A percentile compares a stretch with the other conserved stretches of the same genome.
phyloP scores from a whole-genome alignment of 192 early-diverging fungal species.

The Backusella tarrabulga region DNA sequence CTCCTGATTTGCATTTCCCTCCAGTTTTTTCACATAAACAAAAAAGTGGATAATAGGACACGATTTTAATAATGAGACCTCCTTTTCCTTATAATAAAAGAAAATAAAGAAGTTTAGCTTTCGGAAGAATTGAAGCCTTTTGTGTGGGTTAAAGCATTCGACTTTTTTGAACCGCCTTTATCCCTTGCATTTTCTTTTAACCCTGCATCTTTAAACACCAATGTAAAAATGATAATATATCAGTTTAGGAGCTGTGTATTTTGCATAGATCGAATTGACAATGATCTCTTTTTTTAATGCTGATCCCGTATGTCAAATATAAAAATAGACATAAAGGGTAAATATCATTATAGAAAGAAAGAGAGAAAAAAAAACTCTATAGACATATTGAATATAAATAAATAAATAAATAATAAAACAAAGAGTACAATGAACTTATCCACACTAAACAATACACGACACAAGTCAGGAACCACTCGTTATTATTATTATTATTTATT shows the following conservation, averaged over 20 bases:
- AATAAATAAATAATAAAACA: not conserved
- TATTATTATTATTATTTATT: not conserved
- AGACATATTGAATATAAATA: not conserved
- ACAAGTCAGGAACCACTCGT: not conserved
- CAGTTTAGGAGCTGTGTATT: not conserved
- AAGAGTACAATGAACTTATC: not conserved
- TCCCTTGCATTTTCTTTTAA: not conserved
- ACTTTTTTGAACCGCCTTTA: not conserved
- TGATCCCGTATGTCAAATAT: not conserved
- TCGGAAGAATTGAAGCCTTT: not conserved
- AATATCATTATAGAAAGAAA: not conserved
- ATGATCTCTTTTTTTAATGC: not conserved
- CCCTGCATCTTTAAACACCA: slow-evolving; percentile 1
- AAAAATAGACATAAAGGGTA: not conserved
- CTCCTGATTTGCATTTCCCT: not conserved
- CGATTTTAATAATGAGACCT: not conserved
- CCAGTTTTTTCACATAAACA: not conserved
- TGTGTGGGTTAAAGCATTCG: not conserved
- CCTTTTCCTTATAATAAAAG: not conserved
- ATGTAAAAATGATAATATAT: slow-evolving; percentile 11
- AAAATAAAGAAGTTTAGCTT: not conserved
- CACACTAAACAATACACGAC: not conserved
- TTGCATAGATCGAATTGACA: slow-evolving; percentile 5
- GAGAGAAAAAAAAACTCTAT: not conserved
- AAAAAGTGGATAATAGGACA: not conserved